Conservation (phyloP, 441 rosid species). For the Croton laevigatus region DNA sequence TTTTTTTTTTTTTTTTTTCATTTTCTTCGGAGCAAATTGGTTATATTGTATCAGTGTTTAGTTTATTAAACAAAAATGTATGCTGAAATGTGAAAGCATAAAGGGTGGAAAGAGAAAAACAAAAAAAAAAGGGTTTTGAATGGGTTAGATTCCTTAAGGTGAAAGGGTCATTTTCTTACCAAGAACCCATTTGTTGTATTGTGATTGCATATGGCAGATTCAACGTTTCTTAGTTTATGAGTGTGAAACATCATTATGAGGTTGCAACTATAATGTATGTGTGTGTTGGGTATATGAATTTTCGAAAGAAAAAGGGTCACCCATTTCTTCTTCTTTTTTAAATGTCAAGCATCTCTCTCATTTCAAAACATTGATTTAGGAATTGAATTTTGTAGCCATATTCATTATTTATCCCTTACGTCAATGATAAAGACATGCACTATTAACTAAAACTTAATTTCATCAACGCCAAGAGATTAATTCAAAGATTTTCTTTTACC, state of each 20-base stretch:
- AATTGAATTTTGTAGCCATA: not conserved
- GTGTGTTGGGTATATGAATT: too few species aligned
- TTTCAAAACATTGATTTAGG: not conserved
- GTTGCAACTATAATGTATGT: too few species aligned
- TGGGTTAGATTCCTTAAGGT: constrained; percentile 19
- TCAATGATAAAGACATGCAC: too few species aligned
- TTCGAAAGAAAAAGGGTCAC: too few species aligned
- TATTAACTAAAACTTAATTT: too few species aligned
- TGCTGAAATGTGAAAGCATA: constrained; percentile 8
- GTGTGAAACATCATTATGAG: not conserved
- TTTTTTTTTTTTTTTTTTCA: too few species aligned
- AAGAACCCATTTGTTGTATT: constrained; percentile 10
- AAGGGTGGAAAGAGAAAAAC: not conserved
- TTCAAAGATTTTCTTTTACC: too few species aligned
- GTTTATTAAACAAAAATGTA: constrained; percentile 10
- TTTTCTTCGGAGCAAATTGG: too few species aligned
- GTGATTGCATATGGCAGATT: constrained; percentile 12
- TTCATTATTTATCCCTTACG: too few species aligned
- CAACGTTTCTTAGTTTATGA: not conserved
- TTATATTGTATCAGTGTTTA: too few species aligned
- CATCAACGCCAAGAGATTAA: too few species aligned
- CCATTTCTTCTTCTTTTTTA: too few species aligned
- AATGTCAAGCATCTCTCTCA: not conserved
- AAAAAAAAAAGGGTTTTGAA: not conserved
- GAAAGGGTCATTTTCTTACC: constrained; percentile 24